phyloP scores from a whole-genome alignment of 2,329 filamentous ascomycete genomes.

The Plectosphaerella plurivora region DNA sequence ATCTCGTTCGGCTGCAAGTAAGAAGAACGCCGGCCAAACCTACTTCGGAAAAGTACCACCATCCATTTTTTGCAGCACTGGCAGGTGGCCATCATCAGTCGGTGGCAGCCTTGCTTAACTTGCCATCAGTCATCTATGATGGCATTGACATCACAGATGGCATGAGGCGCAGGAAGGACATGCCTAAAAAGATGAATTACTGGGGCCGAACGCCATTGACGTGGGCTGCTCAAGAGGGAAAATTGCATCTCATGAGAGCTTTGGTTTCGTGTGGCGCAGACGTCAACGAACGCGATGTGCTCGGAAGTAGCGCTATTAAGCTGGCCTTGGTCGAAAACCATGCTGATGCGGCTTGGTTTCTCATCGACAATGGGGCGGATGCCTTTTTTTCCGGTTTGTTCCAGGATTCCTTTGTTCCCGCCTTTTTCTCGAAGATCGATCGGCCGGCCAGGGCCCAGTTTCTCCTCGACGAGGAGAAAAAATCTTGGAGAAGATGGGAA shows the following conservation, averaged over 20 bases:
- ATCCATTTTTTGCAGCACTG: conserved; percentile 20
- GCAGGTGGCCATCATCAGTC: conserved; percentile 11
- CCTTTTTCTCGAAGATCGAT: neutral
- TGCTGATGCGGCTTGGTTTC: neutral
- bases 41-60: conserved; percentile 22
- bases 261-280: conserved; percentile 9
- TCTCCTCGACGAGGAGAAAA: conserved; percentile 7
- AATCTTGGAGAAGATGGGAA: neutral
- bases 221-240: conserved; percentile 17
- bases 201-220: conserved; percentile 12
- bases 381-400: too few species aligned
- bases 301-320: too few species aligned
- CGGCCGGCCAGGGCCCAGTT: conserved; percentile 11
- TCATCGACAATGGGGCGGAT: neutral
- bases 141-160: conserved; percentile 5
- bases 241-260: conserved; percentile 11
- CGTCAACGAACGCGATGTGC: neutral
- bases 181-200: neutral
- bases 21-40: conserved; percentile 13
- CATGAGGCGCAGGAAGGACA: neutral
- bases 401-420: too few species aligned
- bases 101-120: conserved; percentile 13
- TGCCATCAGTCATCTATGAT: conserved; percentile 6
- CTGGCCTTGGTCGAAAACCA: too few species aligned
- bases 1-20: conserved; percentile 22